Evolutionary conservation across 768 basidiomycete species (phyloP).

Genomic region (Trametes coccinea): DNA sequence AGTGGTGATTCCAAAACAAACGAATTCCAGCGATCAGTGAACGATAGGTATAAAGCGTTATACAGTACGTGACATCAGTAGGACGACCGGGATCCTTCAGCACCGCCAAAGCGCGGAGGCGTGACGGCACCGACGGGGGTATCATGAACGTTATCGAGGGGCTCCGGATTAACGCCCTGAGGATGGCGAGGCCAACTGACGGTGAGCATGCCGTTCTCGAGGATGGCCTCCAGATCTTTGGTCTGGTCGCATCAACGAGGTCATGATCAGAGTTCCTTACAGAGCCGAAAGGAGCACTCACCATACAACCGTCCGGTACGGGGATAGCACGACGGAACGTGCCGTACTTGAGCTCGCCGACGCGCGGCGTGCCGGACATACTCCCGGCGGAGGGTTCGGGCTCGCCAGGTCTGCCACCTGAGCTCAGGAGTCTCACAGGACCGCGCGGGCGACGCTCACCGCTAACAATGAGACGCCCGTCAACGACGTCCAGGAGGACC

Average conservation of each 20-base stretch:
- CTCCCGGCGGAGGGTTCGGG: not conserved
- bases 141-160: not conserved
- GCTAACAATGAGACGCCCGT: constrained; percentile 35
- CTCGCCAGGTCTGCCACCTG: not conserved
- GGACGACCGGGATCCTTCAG: not conserved
- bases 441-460: constrained; percentile 33
- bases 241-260: constrained; percentile 24
- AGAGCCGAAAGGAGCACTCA: not conserved
- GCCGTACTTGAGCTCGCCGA: constrained; percentile 44
- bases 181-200: constrained; percentile 41
- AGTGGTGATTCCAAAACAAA: too few species aligned
- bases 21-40: too few species aligned
- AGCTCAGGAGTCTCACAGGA: not conserved
- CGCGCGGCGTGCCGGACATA: constrained; percentile 20
- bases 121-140: not conserved
- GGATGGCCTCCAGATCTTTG: constrained; percentile 38
- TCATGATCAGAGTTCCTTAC: too few species aligned
- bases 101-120: not conserved
- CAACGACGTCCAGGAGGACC: constrained; percentile 35
- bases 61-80: not conserved
- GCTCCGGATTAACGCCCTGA: not conserved
- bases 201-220: constrained; percentile 41
- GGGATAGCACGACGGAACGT: constrained; percentile 37
- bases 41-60: not conserved
- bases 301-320: constrained; percentile 41